A percentile compares a stretch with the other conserved stretches of the same genome.
Evolutionary conservation across 2,329 filamentous ascomycete genomes (phyloP).

Genomic region (Scorias spongiosa): DNA sequence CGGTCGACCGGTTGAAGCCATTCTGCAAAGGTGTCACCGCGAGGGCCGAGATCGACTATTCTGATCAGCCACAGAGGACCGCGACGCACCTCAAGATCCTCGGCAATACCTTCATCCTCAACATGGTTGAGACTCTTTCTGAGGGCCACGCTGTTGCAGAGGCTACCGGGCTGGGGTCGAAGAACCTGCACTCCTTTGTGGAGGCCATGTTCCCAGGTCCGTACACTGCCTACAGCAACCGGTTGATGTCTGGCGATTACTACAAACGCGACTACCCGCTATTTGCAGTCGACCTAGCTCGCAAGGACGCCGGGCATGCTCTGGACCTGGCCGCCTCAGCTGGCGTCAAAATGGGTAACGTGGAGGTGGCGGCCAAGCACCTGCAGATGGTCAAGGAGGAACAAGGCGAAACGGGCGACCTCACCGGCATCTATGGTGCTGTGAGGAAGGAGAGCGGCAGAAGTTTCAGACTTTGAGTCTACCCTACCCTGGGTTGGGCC

Average conservation of each 20-base stretch:
- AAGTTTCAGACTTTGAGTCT: constrained; percentile 36
- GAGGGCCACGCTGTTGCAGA: constrained; percentile 69
- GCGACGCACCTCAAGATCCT: constrained; percentile 64
- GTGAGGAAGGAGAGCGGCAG: constrained; percentile 60
- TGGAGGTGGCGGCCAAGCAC: constrained; percentile 54
- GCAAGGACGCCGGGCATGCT: constrained; percentile 70
- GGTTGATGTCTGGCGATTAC: constrained; percentile 65
- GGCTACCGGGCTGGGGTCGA: constrained; percentile 58
- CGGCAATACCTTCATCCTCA: constrained; percentile 74
- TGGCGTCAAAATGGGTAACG: constrained; percentile 47
- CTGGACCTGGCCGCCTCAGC: constrained; percentile 46
- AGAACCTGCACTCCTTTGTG: constrained; percentile 56
- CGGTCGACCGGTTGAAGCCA: constrained; percentile 49
- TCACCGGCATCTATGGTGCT: constrained; percentile 70
- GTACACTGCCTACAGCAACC: constrained; percentile 56
- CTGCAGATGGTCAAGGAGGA: constrained; percentile 55
- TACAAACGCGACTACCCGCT: constrained; percentile 61
- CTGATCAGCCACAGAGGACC: constrained; percentile 50
- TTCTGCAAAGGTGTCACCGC: constrained; percentile 62
- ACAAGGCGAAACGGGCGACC: constrained; percentile 55
- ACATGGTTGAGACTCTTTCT: constrained; percentile 65
- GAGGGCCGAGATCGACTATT: constrained; percentile 54
- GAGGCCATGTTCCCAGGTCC: constrained; percentile 60
- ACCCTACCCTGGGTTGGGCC: too few species aligned
- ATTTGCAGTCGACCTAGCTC: constrained; percentile 66